Evolutionary conservation across 768 basidiomycete genomes (phyloP), one percentile per base, ranked within the genome.

Genomic region (Gymnopilus dilepis): DNA sequence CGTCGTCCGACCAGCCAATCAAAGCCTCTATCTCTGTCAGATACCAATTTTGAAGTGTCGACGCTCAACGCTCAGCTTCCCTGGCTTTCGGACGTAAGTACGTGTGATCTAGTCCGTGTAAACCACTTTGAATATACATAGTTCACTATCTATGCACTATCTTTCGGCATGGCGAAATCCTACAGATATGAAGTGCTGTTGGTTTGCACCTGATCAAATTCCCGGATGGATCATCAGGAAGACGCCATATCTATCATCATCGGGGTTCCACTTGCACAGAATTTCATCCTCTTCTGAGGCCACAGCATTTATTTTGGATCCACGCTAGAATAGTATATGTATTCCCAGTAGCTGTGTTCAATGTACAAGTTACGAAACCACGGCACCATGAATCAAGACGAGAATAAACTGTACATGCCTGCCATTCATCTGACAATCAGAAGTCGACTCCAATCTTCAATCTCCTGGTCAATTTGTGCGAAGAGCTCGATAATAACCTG

Each of bases 401-500:
- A 52, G 47, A 58, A 48, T 24, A 37, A 52, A 62, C 19, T 34
- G 19, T 52, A 26, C 31, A 60, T 12, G 42, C 41, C 21, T 52
- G 28, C 15, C 17, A 34, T 33, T 47, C 41, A 47, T 21, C 28
- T 53, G 47, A n/a, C 31, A 33, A 37, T 11, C 34, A 19, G 19
- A 31, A 24, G 31, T 45, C 37, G 33, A 34, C 48, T 65, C 78
- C 78, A 80, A 59, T 73, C 72, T 50, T 53, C 62, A 58, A 77
- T 73, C 9, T 70, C 75, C 42, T 64, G 57, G 45, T 81, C 76
- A 3, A 79, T 66, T 37, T 78, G 76, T 9, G 55, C 60, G 24
- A 81, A 65, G 13, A 81, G 63, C 37, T 74, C 67, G 37, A 73
- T 51, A 19, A 80, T 63, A 33, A 74, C 73, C 50, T 68, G 62